Conservation (phyloP, 2,329 filamentous ascomycete genomes). For the Arthrobotrys iridis region DNA sequence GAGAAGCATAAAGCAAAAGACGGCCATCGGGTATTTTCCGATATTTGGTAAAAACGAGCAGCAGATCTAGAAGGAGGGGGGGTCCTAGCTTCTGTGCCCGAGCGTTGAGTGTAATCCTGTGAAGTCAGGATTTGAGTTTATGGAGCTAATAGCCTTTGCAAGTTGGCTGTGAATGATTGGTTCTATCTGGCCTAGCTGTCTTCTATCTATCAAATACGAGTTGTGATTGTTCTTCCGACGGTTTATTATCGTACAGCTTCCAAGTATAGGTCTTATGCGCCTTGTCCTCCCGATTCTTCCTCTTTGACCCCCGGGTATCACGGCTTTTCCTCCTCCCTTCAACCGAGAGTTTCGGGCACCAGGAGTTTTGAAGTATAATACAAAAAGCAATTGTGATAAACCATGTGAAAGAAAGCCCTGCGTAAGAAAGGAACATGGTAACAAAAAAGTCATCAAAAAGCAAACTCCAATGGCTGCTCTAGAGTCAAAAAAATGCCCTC, state of each 20-base stretch:
- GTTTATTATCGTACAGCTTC: conserved; percentile 39
- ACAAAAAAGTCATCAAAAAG: neutral
- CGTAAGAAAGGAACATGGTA: conserved; percentile 8
- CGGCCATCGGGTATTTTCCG: conserved; percentile 7
- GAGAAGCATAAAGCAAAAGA: neutral
- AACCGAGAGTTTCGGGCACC: conserved; percentile 9
- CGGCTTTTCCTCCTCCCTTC: neutral
- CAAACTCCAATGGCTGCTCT: conserved; percentile 32
- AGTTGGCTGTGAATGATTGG: conserved; percentile 30
- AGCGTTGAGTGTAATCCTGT: neutral
- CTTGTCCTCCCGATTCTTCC: neutral
- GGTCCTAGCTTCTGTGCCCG: neutral
- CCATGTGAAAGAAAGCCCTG: conserved; percentile 29
- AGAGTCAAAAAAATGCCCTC: conserved; percentile 5
- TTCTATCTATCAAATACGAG: conserved; percentile 6
- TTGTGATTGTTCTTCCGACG: neutral
- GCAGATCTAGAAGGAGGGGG: neutral
- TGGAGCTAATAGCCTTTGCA: conserved; percentile 5
- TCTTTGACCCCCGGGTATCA: neutral
- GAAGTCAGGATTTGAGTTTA: neutral
- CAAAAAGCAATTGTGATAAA: conserved; percentile 14
- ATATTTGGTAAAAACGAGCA: neutral
- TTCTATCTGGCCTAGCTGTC: too few relatives aligned
- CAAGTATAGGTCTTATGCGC: conserved; percentile 9
- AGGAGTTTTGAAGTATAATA: conserved; percentile 13